A percentile compares a stretch with the other conserved stretches of the same genome.
These are phyloP conservation scores for Lobulomyces angularis DNA, from an alignment of 192 early-diverging fungal species.

Conservation along the genomic window DNA sequence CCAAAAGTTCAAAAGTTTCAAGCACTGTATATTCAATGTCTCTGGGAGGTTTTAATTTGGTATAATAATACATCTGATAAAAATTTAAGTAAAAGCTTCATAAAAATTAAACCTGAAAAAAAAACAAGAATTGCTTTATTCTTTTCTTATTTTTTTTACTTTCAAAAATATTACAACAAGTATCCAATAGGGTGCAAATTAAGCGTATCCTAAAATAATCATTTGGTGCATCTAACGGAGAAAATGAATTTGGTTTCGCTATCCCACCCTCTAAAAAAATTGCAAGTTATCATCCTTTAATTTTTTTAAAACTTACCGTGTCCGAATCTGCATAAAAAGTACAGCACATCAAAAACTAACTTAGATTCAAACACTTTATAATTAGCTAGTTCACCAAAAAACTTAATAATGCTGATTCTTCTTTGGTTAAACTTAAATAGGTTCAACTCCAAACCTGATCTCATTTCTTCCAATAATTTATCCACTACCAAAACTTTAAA, in stretches of 20 bases:
- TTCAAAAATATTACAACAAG: slow-evolving; percentile 75
- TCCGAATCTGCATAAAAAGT: slow-evolving; percentile 69
- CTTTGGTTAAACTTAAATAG: slow-evolving; percentile 87
- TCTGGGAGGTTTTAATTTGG: slow-evolving; percentile 64
- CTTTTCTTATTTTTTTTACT: slow-evolving; percentile 47
- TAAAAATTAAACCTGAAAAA: slow-evolving; percentile 54
- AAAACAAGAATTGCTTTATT: slow-evolving; percentile 61
- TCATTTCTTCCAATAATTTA: slow-evolving; percentile 68
- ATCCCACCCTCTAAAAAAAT: slow-evolving; percentile 33
- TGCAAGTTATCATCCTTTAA: not conserved
- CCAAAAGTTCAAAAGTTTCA: slow-evolving; percentile 54
- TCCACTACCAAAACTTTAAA: slow-evolving; percentile 88
- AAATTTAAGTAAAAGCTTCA: slow-evolving; percentile 5
- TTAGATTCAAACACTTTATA: slow-evolving; percentile 71
- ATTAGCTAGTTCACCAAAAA: slow-evolving; percentile 84
- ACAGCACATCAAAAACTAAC: slow-evolving; percentile 74
- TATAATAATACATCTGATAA: slow-evolving; percentile 65
- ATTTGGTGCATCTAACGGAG: slow-evolving; percentile 59
- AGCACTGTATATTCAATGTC: slow-evolving; percentile 81
- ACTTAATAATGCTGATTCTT: slow-evolving; percentile 66
- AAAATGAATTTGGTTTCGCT: slow-evolving; percentile 33
- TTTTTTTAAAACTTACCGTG: slow-evolving; percentile 43
- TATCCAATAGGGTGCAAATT: slow-evolving; percentile 71
- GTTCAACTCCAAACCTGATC: slow-evolving; percentile 81
- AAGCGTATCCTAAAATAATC: slow-evolving; percentile 92